Percentiles rank a stretch among this genome's conserved stretches.
Evolutionary conservation across 257 asterid genomes (phyloP).

Genomic region (Nicotiana tabacum): DNA sequence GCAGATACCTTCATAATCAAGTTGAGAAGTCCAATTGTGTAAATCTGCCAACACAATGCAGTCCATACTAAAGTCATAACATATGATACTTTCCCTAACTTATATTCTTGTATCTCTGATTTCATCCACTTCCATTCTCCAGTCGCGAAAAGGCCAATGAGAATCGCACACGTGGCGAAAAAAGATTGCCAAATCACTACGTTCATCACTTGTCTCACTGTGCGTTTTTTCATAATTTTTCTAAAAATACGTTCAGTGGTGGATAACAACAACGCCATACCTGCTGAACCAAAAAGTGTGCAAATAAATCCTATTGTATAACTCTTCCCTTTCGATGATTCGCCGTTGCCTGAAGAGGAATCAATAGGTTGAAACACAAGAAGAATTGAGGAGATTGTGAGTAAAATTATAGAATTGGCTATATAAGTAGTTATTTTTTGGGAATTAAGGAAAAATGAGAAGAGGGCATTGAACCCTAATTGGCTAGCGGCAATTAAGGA

Average conservation of each 20-base stretch:
- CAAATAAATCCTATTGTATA: conserved; percentile 30
- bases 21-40: conserved; percentile 28
- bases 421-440: conserved; percentile 30
- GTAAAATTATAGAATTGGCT: conserved; percentile 33
- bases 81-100: conserved; percentile 29
- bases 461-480: conserved; percentile 42
- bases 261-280: conserved; percentile 22
- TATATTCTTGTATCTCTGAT: conserved; percentile 29
- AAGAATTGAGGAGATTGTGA: conserved; percentile 32
- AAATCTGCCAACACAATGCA: conserved; percentile 41
- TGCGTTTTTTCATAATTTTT: conserved; percentile 20
- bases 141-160: conserved; percentile 29
- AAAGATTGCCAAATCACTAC: conserved; percentile 23
- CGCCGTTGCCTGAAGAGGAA: not conserved
- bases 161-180: conserved; percentile 21
- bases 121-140: conserved; percentile 38
- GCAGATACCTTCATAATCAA: conserved; percentile 41
- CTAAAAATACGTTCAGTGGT: conserved; percentile 23
- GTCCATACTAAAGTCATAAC: conserved; percentile 22
- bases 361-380: conserved; percentile 23
- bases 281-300: conserved; percentile 28
- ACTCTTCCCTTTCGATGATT: not conserved
- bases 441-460: conserved; percentile 34
- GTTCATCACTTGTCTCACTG: conserved; percentile 11
- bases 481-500: conserved; percentile 38